Conservation (phyloP, 2,329 filamentous ascomycete species). For the Grosmannia huntii region DNA sequence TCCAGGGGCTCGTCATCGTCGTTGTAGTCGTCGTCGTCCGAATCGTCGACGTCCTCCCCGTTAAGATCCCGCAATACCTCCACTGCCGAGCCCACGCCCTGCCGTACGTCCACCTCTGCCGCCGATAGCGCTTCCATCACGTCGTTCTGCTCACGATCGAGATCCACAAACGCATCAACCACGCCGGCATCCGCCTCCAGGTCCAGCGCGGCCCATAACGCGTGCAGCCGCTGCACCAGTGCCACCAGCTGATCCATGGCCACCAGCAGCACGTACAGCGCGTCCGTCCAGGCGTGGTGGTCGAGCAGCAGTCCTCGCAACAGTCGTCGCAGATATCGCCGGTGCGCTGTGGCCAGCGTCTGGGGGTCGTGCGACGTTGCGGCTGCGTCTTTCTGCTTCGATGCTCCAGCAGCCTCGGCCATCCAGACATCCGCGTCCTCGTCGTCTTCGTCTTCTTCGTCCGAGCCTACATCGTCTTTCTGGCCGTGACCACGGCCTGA, state of each 20-base stretch:
- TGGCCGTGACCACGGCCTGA: not conserved
- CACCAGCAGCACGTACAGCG: constrained; percentile 53
- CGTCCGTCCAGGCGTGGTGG: constrained; percentile 47
- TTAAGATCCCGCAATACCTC: constrained; percentile 30
- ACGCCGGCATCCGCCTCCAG: constrained; percentile 74
- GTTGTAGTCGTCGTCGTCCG: constrained; percentile 12
- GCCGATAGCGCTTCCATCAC: constrained; percentile 51
- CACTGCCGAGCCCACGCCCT: constrained; percentile 55
- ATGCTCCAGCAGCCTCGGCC: constrained; percentile 8
- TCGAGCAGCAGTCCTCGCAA: constrained; percentile 54
- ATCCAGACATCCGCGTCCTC: constrained; percentile 31
- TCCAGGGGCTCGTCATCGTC: constrained; percentile 22
- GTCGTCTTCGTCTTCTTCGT: constrained; percentile 20
- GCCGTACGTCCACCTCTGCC: constrained; percentile 52
- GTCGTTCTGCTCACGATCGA: constrained; percentile 58
- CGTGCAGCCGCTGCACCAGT: constrained; percentile 61
- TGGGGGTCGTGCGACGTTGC: constrained; percentile 54
- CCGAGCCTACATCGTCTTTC: constrained; percentile 1
- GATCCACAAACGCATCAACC: constrained; percentile 60
- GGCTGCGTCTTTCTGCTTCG: not conserved
- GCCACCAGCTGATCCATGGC: constrained; percentile 74
- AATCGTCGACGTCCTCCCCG: constrained; percentile 23
- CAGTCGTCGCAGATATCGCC: constrained; percentile 59
- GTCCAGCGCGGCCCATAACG: constrained; percentile 65
- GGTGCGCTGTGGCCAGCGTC: constrained; percentile 67